Conservation (phyloP, 306 rosid species). For the Corylus heterophylla region DNA sequence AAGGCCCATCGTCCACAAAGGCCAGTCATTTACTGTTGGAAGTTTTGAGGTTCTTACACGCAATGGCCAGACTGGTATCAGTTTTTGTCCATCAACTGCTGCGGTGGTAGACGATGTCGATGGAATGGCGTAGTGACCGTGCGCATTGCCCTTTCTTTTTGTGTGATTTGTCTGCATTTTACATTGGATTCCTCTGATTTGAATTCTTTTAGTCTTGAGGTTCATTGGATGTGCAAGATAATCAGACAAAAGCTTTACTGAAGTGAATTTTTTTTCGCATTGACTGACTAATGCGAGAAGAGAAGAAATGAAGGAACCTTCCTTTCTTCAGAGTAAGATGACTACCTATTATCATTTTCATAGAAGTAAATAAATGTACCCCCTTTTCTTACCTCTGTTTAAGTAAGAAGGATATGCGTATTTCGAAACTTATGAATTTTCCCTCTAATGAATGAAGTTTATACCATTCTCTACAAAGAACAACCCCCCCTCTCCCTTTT, state of each 20-base stretch:
- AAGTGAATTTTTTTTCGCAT: constrained; percentile 12
- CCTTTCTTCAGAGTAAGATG: neutral
- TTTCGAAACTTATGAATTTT: neutral
- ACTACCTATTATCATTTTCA: too few species aligned
- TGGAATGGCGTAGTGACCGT: neutral
- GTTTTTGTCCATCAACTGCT: constrained; percentile 12
- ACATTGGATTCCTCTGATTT: constrained; percentile 6
- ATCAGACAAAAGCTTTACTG: constrained; percentile 1
- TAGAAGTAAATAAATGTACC: too few species aligned
- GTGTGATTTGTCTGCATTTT: constrained; percentile 6
- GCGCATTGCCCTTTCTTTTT: neutral
- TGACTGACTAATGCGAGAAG: neutral
- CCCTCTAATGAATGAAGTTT: neutral
- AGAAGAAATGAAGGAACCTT: constrained; percentile 5
- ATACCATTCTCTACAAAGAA: too few species aligned
- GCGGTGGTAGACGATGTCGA: neutral
- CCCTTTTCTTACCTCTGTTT: too few species aligned
- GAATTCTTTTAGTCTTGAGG: constrained; percentile 13
- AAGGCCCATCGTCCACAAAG: constrained; percentile 56
- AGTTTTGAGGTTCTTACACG: constrained; percentile 54
- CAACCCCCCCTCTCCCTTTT: neutral
- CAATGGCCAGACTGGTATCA: constrained; percentile 46
- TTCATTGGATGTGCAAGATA: constrained; percentile 3
- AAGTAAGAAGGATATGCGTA: neutral
- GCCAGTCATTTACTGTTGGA: constrained; percentile 45